Conservation (phyloP, 202 grass and related monocot genomes). For the Tripidium arundinaceum region DNA sequence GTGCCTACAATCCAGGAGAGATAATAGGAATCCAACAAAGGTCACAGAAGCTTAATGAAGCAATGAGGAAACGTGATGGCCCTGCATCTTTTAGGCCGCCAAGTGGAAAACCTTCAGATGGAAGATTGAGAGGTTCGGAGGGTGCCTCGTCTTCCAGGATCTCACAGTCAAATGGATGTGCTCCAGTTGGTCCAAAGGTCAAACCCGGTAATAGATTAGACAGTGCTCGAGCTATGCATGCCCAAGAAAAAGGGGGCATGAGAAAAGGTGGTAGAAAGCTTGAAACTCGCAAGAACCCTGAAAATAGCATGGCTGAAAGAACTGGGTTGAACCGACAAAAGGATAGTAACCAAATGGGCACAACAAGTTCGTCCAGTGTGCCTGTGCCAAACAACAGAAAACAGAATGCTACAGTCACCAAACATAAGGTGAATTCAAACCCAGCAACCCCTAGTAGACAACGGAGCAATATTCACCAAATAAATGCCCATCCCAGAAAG, state of each 20-base stretch:
- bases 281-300: slow-evolving; percentile 30
- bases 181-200: slow-evolving; percentile 46
- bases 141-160: slow-evolving; percentile 28
- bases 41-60: slow-evolving; percentile 39
- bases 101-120: slow-evolving; percentile 38
- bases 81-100: slow-evolving; percentile 5
- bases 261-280: slow-evolving; percentile 24
- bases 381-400: slow-evolving; percentile 63
- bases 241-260: slow-evolving; percentile 44
- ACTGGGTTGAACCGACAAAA: slow-evolving; percentile 28
- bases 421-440: slow-evolving; percentile 39
- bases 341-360: slow-evolving; percentile 26
- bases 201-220: slow-evolving; percentile 34
- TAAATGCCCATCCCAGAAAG: slow-evolving; percentile 50
- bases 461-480: slow-evolving; percentile 26
- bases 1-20: slow-evolving; percentile 43
- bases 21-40: slow-evolving; percentile 40
- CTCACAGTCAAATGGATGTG: slow-evolving; percentile 32
- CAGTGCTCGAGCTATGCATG: slow-evolving; percentile 42
- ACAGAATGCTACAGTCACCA: slow-evolving; percentile 37
- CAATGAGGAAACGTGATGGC: slow-evolving; percentile 20
- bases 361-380: slow-evolving; percentile 24
- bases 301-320: slow-evolving; percentile 24
- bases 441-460: slow-evolving; percentile 30
- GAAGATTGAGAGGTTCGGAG: slow-evolving; percentile 40